These are phyloP conservation scores for Nepenthes gracilis DNA, from an alignment of 148 eudicot genomes.

Conservation along the genomic window DNA sequence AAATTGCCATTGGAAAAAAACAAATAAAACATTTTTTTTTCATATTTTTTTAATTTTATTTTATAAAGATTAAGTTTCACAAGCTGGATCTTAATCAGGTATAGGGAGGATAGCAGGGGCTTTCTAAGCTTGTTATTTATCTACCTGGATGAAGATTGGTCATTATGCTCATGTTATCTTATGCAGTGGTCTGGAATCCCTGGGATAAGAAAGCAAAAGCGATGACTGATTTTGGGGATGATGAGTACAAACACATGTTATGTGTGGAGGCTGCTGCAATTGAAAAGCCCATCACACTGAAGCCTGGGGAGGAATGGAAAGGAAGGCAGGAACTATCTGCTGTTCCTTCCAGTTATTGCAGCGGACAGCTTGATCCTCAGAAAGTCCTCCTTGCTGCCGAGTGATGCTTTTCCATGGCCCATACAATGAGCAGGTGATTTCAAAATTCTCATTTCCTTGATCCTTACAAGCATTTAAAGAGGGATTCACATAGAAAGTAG, in stretches of 20 bases:
- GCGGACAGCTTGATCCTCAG: slow-evolving; percentile 81
- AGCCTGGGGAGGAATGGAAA: slow-evolving; percentile 93
- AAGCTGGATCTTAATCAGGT: no score
- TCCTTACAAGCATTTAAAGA: not conserved
- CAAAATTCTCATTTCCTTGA: not conserved
- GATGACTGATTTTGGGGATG: slow-evolving; percentile 81
- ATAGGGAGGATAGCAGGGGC: not conserved
- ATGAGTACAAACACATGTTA: slow-evolving; percentile 81
- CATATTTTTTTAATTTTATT: no score
- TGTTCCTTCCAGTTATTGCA: slow-evolving; percentile 85
- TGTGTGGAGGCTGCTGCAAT: slow-evolving; percentile 90
- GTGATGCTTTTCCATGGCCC: slow-evolving; percentile 8
- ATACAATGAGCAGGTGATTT: slow-evolving; percentile 34
- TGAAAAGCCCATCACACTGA: slow-evolving; percentile 72
- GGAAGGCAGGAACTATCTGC: slow-evolving; percentile 78
- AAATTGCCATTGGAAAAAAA: no score
- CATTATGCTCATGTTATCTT: slow-evolving; percentile 1
- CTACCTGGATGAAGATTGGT: not conserved
- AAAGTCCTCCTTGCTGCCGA: slow-evolving; percentile 47
- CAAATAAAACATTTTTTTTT: no score
- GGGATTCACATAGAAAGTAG: not conserved
- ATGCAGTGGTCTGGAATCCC: slow-evolving; percentile 90
- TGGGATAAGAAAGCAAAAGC: slow-evolving; percentile 95
- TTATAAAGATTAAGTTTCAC: no score
- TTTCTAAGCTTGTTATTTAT: not conserved